Evolutionary conservation across 1,139 yeast genomes (phyloP), one percentile per base, ranked within the genome.

Genomic region (Suhomyces ambrosiae): DNA sequence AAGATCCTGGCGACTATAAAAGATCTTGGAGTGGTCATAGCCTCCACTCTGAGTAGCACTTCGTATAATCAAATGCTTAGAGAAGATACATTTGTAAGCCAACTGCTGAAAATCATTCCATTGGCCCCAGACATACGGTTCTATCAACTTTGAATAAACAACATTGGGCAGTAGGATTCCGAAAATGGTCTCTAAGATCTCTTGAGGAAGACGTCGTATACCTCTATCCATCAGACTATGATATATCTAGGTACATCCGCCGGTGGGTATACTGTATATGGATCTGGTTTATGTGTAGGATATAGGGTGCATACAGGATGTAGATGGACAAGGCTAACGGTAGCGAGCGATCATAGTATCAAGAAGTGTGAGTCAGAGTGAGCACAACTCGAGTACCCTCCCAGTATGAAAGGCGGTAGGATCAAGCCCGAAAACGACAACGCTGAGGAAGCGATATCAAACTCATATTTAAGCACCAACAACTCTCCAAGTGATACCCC

Each of bases 61-160:
- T 11, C 29, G 38, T 8, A 40, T 29, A 5, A 42, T 38, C 27
- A 45, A 19, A 15, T 15, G 40, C 12, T 33, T 27, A 19, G 35
- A 14, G 23, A 45, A 37, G 17, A 40, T 30, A 15, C 22, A 22
- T 8, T 22, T 14, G 24, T 36, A 36, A 4, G 40, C 45, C 26
- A 35, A 21, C 14, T 37, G 33, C 27, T 45, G 48, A 33, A 42
- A 11, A 5, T 13, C 18, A 11, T 23, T 14, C 34, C 39, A 35
- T 8, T 23, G 22, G 5, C 30, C 29, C 35, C 36, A 33, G n/a
- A 3, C 13, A 23, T 33, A 40, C 6, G 43, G 43, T 16, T 35
- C 29, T 7, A 54, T 35, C 21, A 54, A 38, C 39, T 50, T 53
- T 2, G 35, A 43, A 27, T 41, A 53, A 15, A 53, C 27, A 9